Base-by-base conservation (phyloP, 257 asterid genomes). In the Nicotiana undulata region DNA sequence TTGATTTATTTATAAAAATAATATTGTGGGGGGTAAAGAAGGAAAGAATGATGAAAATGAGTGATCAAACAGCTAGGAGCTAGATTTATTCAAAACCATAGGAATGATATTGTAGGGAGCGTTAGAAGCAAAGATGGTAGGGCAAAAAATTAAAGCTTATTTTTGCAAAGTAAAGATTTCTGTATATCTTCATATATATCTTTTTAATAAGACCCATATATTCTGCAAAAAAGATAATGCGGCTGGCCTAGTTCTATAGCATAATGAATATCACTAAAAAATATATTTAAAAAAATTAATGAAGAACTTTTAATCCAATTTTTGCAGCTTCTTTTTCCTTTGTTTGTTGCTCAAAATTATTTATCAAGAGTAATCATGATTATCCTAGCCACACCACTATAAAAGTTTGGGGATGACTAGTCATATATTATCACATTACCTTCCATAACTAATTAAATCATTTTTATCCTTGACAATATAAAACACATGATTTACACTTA, bases 71-170 rank as follows among this genome's bases (percentile, higher is more conserved):
- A 78, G 86, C 75, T 72, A 61, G 70, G 17, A 51, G 28, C 28
- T 26, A 26, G 18, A 51, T 80, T 76, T 87, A 86, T 88, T 89
- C 82, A 89, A 88, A 86, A 82, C 84, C 65, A 84, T 83, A 78
- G 80, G 87, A 87, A 87, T 90, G 85, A 85, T 85, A 81, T 70
- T 81, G 79, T 83, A 85, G 97, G 97, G 78, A 91, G 95, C 97
- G 89, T 89, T 84, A 85, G 63, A 29, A 76, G 79, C 86, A 82
- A 52, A 83, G 32, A 88, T 85, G 89, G 92, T 90, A 92, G 93
- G 94, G 86, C 90, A 84, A 68, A 68, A 79, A 29, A 60, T 60
- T 81, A 83, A 72, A 72, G 61, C 51, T 72, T 72, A 72, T 72
- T 72, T 82, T 74, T 46, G 24, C 61, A 85, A 74, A 86, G 90